Evolutionary conservation across 2,329 filamentous ascomycete species (phyloP).

Genomic region (Cladophialophora carrionii): DNA sequence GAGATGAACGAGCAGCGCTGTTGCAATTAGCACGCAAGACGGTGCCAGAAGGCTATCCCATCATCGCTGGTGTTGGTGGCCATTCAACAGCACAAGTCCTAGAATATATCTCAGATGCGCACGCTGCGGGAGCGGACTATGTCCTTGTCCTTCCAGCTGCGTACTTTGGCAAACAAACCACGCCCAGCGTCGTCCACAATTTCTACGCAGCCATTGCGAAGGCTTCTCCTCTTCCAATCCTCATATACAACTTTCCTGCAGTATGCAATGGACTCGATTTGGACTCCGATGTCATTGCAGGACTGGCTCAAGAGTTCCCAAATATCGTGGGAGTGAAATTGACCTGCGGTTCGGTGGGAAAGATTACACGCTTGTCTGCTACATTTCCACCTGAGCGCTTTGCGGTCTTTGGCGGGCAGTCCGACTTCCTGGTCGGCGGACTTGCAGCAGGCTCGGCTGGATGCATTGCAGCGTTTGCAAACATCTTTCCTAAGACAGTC

Average conservation of each 20-base stretch:
- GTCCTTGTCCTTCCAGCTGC: constrained; percentile 64
- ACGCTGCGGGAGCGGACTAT: constrained; percentile 64
- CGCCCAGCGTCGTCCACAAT: constrained; percentile 58
- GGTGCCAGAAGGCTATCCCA: constrained; percentile 58
- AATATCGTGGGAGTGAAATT: constrained; percentile 69
- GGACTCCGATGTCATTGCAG: constrained; percentile 64
- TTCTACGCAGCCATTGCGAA: constrained; percentile 64
- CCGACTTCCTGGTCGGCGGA: constrained; percentile 81
- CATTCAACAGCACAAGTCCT: constrained; percentile 68
- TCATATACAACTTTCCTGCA: constrained; percentile 71
- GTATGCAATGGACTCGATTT: constrained; percentile 71
- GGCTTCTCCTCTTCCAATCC: constrained; percentile 59
- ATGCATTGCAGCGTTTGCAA: constrained; percentile 83
- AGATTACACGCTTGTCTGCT: constrained; percentile 61
- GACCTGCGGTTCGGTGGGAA: constrained; percentile 66
- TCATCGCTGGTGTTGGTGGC: constrained; percentile 67
- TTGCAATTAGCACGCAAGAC: constrained; percentile 59
- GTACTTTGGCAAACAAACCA: constrained; percentile 68
- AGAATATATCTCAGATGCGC: constrained; percentile 62
- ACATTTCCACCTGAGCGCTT: constrained; percentile 61
- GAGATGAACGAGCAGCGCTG: constrained; percentile 62
- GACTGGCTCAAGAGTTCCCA: constrained; percentile 55
- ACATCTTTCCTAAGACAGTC: constrained; percentile 81
- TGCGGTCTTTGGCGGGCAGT: constrained; percentile 65
- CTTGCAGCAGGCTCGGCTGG: constrained; percentile 77